A percentile compares a stretch with the other conserved stretches of the same genome.
These are phyloP conservation scores for Tephrocybe sp. DNA, from an alignment of 768 basidiomycete genomes.

Conservation along the genomic window DNA sequence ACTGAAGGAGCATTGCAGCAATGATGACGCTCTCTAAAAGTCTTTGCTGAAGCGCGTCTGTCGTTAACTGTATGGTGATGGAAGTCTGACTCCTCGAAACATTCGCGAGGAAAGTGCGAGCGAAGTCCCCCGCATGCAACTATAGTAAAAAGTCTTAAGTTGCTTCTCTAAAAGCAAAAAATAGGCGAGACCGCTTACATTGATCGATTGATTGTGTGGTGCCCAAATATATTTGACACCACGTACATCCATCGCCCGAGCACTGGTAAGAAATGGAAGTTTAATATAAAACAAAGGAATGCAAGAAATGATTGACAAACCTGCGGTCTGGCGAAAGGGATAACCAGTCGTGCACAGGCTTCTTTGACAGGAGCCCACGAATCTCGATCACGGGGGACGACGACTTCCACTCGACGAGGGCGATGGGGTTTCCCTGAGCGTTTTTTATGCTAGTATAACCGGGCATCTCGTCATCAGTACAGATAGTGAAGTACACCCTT, in stretches of 20 bases:
- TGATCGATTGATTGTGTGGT: slow-evolving; percentile 50
- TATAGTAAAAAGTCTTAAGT: slow-evolving; percentile 21
- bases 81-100: slow-evolving; percentile 43
- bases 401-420: slow-evolving; percentile 57
- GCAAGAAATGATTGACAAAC: slow-evolving; percentile 19
- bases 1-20: slow-evolving; percentile 54
- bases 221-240: slow-evolving; percentile 54
- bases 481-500: slow-evolving; percentile 46
- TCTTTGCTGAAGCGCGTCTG: slow-evolving; percentile 50
- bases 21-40: slow-evolving; percentile 51
- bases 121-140: slow-evolving; percentile 41
- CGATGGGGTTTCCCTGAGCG: slow-evolving; percentile 41
- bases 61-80: slow-evolving; percentile 53
- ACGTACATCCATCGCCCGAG: slow-evolving; percentile 49
- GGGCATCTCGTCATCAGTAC: slow-evolving; percentile 46
- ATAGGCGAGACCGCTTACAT: slow-evolving; percentile 35
- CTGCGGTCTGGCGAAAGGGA: slow-evolving; percentile 45
- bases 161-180: background rate
- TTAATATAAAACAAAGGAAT: background rate
- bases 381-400: slow-evolving; percentile 50
- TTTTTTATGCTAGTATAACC: slow-evolving; percentile 55
- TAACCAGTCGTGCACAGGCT: slow-evolving; percentile 52
- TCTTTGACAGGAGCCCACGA: slow-evolving; percentile 46
- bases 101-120: slow-evolving; percentile 42
- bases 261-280: slow-evolving; percentile 23